These are phyloP conservation scores for Loxodes magnus DNA, from an alignment of 73 alveolate genomes.

Conservation along the genomic window DNA sequence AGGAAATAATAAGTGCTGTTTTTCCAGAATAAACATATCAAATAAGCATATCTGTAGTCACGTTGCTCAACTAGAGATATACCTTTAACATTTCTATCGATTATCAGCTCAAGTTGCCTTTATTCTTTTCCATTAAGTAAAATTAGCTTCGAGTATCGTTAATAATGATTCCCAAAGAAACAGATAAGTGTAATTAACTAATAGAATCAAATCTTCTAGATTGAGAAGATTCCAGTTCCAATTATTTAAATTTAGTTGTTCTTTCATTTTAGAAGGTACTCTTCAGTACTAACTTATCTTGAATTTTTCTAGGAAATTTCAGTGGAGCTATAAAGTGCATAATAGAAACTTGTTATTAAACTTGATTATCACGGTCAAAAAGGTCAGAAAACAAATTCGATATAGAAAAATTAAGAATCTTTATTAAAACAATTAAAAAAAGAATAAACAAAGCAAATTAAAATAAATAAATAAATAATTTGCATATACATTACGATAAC, in stretches of 20 bases:
- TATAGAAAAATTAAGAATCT: too few species aligned
- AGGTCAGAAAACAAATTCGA: conserved; percentile 49
- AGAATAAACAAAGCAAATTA: too few species aligned
- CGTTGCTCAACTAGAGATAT: conserved; percentile 48
- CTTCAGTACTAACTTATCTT: conserved; percentile 14
- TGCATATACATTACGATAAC: too few species aligned
- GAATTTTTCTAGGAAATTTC: conserved; percentile 16
- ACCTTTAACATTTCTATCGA: conserved; percentile 78
- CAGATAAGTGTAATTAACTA: background rate
- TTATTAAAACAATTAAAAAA: too few species aligned
- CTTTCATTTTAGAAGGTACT: conserved; percentile 20
- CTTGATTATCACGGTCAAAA: conserved; percentile 51
- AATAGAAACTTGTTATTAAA: conserved; percentile 42
- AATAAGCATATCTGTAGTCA: conserved; percentile 38
- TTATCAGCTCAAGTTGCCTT: conserved; percentile 42
- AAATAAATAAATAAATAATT: too few species aligned
- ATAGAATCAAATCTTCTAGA: background rate
- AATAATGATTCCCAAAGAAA: background rate
- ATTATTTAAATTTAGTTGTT: conserved; percentile 21
- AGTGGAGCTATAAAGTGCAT: conserved; percentile 19
- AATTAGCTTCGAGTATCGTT: conserved; percentile 60
- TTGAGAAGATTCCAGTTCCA: conserved; percentile 6
- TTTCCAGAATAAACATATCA: conserved; percentile 77
- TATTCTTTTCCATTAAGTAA: conserved; percentile 64
- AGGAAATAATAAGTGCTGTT: conserved; percentile 46